These are phyloP conservation scores for Fremontodendron californicum DNA, from an alignment of 345 rosid genomes.

Conservation along the genomic window DNA sequence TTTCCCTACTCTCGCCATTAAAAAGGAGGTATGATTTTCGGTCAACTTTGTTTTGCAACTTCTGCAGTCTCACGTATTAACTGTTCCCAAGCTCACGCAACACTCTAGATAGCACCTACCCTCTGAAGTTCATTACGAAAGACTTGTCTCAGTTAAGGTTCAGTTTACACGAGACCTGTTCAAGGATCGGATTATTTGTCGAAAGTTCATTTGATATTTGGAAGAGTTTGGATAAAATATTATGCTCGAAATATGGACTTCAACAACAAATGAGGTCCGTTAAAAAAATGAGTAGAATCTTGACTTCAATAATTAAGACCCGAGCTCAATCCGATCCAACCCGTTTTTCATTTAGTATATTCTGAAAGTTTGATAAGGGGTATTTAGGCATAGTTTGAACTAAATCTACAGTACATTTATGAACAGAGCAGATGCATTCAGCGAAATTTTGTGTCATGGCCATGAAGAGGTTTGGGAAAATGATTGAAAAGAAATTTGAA, in stretches of 20 bases:
- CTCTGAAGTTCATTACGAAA: constrained; percentile 56
- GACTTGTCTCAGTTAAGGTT: constrained; percentile 65
- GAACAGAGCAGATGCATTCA: not conserved
- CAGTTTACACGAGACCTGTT: constrained; percentile 70
- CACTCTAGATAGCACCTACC: constrained; percentile 61
- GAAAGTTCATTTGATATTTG: too few relatives aligned
- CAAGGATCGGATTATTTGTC: too few relatives aligned
- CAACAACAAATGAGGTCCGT: too few relatives aligned
- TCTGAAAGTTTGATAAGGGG: not conserved
- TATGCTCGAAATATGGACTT: too few relatives aligned
- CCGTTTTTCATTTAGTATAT: too few relatives aligned
- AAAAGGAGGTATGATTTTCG: constrained; percentile 75
- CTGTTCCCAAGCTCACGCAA: constrained; percentile 68
- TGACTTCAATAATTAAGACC: too few relatives aligned
- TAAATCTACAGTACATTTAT: not conserved
- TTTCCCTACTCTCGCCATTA: constrained; percentile 81
- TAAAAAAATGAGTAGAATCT: too few relatives aligned
- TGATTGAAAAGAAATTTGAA: too few relatives aligned
- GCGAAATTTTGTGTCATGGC: not conserved
- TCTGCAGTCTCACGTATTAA: constrained; percentile 75
- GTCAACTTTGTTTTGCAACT: constrained; percentile 70
- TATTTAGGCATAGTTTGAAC: not conserved
- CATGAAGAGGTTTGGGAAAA: not conserved
- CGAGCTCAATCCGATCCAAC: too few relatives aligned
- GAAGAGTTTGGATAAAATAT: too few relatives aligned